phyloP scores from a whole-genome alignment of 345 rosid genomes.

The Sonneratia alba region DNA sequence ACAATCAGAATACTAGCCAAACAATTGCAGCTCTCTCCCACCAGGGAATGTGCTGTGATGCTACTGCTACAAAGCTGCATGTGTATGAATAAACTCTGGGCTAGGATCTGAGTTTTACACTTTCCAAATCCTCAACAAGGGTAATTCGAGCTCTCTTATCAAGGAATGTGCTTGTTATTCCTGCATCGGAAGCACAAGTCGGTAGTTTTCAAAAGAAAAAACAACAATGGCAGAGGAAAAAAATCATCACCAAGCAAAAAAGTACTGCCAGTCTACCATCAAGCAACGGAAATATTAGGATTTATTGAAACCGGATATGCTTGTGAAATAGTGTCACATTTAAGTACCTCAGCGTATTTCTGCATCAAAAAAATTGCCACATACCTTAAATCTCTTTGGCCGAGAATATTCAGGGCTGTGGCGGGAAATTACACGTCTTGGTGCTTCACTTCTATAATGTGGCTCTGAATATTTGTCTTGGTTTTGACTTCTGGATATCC shows the following conservation, averaged over 20 bases:
- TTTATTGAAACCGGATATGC: neutral
- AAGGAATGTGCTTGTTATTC: conserved; percentile 11
- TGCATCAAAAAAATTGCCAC: conserved; percentile 5
- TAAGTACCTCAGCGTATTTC: neutral
- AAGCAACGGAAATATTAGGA: neutral
- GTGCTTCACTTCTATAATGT: conserved; percentile 26
- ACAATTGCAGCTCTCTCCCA: neutral
- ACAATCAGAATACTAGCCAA: neutral
- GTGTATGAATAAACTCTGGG: neutral
- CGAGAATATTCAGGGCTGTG: conserved; percentile 38
- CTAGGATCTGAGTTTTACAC: neutral
- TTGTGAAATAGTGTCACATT: neutral
- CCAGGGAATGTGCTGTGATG: neutral
- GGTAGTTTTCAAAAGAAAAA: conserved; percentile 14
- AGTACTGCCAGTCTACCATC: neutral
- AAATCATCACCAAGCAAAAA: neutral
- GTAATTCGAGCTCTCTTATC: neutral
- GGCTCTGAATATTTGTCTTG: conserved; percentile 26
- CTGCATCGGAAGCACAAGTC: conserved; percentile 12
- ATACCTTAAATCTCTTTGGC: conserved; percentile 81
- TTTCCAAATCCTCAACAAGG: neutral
- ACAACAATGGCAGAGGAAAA: neutral
- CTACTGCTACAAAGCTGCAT: neutral
- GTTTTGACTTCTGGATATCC: conserved; percentile 36
- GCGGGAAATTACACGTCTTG: conserved; percentile 33